Conservation (phyloP, 805 yeast genomes). For the Saccharomyces eubayanus region DNA sequence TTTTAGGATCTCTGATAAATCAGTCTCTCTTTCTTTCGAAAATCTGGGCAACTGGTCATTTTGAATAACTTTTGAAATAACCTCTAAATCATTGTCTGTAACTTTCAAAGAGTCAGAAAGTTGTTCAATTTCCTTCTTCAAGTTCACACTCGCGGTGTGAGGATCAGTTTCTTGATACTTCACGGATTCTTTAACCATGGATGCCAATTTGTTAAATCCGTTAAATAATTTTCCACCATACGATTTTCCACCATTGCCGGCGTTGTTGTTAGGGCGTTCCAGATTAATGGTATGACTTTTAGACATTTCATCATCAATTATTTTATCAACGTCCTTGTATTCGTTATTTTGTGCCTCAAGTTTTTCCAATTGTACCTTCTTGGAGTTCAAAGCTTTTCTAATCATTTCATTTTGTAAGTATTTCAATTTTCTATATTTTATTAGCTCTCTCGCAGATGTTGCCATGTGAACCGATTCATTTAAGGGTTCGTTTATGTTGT, state of each 20-base stretch:
- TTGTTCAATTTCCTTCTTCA: slow-evolving; percentile 20
- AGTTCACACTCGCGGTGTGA: slow-evolving; percentile 9
- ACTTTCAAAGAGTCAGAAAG: slow-evolving; percentile 18
- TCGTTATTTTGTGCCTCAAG: slow-evolving; percentile 20
- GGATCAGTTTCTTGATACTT: slow-evolving; percentile 28
- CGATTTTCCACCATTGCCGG: slow-evolving; percentile 1
- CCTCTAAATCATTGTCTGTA: slow-evolving; percentile 27
- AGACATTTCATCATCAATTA: slow-evolving; percentile 16
- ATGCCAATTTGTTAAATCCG: slow-evolving; percentile 25
- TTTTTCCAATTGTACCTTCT: slow-evolving; percentile 21
- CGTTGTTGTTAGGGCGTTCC: slow-evolving; percentile 5
- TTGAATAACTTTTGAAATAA: slow-evolving; percentile 25
- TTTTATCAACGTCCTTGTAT: slow-evolving; percentile 17
- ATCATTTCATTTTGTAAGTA: slow-evolving; percentile 24
- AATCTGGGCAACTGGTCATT: slow-evolving; percentile 29
- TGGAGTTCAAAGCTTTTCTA: slow-evolving; percentile 15
- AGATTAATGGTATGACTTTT: slow-evolving; percentile 17
- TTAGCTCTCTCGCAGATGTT: slow-evolving; percentile 24
- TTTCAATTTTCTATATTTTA: slow-evolving; percentile 27
- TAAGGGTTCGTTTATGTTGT: slow-evolving; percentile 28
- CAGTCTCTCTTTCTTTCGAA: slow-evolving; percentile 18
- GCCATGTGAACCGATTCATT: slow-evolving; percentile 28
- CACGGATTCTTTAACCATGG: slow-evolving; percentile 27
- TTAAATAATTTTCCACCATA: slow-evolving; percentile 24
- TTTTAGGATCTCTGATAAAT: slow-evolving; percentile 18